Evolutionary conservation across 2,329 filamentous ascomycete genomes (phyloP).

Genomic region (Clarireedia hainanense): DNA sequence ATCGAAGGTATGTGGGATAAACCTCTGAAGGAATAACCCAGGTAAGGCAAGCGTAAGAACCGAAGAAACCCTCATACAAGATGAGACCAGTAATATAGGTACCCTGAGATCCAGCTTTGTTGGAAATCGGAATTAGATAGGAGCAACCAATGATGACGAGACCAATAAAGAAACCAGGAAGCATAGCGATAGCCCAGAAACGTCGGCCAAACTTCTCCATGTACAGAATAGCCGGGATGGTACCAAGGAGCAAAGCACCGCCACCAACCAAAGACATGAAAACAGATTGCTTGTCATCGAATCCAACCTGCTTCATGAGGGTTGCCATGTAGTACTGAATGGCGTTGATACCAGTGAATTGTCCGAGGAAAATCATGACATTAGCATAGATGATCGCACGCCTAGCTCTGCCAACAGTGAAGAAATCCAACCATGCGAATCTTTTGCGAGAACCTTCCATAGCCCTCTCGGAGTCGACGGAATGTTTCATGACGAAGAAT

Average conservation of each 20-base stretch:
- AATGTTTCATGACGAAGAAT: conserved; percentile 64
- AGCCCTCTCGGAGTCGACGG: conserved; percentile 35
- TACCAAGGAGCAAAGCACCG: conserved; percentile 57
- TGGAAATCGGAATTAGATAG: conserved; percentile 47
- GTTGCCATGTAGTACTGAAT: conserved; percentile 67
- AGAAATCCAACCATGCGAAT: conserved; percentile 66
- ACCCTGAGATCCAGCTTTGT: conserved; percentile 44
- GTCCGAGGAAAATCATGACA: conserved; percentile 62
- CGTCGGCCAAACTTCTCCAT: conserved; percentile 68
- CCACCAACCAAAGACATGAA: conserved; percentile 73
- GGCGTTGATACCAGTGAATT: conserved; percentile 63
- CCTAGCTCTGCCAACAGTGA: conserved; percentile 60
- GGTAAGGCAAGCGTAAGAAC: conserved; percentile 55
- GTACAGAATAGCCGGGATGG: conserved; percentile 58
- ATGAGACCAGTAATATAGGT: conserved; percentile 61
- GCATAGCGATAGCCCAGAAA: conserved; percentile 67
- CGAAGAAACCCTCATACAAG: conserved; percentile 62
- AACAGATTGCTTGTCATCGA: conserved; percentile 51
- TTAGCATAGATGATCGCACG: conserved; percentile 60
- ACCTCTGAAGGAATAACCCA: conserved; percentile 63
- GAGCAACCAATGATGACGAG: conserved; percentile 57
- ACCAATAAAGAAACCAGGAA: conserved; percentile 65
- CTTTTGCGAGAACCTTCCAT: conserved; percentile 45
- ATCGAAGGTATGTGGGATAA: conserved; percentile 64
- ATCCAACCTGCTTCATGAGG: conserved; percentile 61